Conservation (phyloP, 2,329 filamentous ascomycete genomes). For the Aspergillus hortae region DNA sequence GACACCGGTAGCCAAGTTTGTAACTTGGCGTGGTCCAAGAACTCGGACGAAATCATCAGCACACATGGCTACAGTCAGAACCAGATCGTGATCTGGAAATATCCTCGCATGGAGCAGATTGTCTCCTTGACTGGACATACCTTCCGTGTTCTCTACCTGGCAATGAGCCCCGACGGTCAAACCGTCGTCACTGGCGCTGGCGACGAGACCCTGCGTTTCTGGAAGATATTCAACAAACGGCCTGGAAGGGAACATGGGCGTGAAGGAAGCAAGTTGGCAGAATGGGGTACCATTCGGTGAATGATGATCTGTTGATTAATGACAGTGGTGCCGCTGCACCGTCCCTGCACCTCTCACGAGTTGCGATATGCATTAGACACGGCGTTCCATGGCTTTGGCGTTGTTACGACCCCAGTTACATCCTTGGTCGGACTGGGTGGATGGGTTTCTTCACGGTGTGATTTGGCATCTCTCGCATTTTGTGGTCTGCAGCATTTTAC, state of each 20-base stretch:
- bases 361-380: slow-evolving; percentile 30
- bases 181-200: slow-evolving; percentile 94
- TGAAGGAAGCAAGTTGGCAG: slow-evolving; percentile 63
- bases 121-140: slow-evolving; percentile 94
- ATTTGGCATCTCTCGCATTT: slow-evolving; percentile 31
- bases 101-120: slow-evolving; percentile 96
- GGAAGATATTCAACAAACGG: slow-evolving; percentile 89
- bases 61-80: slow-evolving; percentile 98
- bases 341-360: slow-evolving; percentile 12
- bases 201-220: slow-evolving; percentile 93
- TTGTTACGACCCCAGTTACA: slow-evolving; percentile 20
- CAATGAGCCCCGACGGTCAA: slow-evolving; percentile 94
- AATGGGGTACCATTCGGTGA: slow-evolving; percentile 78
- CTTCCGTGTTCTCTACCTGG: slow-evolving; percentile 90
- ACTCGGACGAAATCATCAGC: slow-evolving; percentile 94
- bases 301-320: slow-evolving; percentile 5
- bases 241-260: slow-evolving; percentile 66
- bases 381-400: slow-evolving; percentile 30
- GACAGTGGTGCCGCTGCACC: slow-evolving; percentile 11
- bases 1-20: slow-evolving; percentile 99
- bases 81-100: slow-evolving; percentile 99
- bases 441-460: slow-evolving; percentile 17
- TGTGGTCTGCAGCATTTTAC: slow-evolving; percentile 21
- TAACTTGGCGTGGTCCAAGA: slow-evolving; percentile 95
- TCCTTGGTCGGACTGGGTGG: slow-evolving; percentile 23